Evolutionary conservation across 1,284 basidiomycete genomes (phyloP).

Genomic region (Schizopora paradoxa): DNA sequence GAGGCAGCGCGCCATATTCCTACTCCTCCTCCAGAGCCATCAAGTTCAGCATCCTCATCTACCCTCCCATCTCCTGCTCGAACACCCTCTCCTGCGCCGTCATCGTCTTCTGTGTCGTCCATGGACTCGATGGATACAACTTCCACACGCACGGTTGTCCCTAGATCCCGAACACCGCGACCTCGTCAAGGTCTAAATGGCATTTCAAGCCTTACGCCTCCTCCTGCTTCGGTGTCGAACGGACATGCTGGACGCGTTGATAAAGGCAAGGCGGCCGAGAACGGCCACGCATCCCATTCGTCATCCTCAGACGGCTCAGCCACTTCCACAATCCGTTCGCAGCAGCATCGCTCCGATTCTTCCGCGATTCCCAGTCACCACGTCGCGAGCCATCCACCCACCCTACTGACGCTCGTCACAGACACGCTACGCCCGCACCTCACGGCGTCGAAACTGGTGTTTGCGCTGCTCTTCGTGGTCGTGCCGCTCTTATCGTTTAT

Average conservation of each 20-base stretch:
- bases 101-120: constrained; percentile 46
- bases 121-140: constrained; percentile 44
- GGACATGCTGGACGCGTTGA: too few species aligned
- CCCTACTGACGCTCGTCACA: constrained; percentile 34
- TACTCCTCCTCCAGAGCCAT: constrained; percentile 26
- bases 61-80: constrained; percentile 23
- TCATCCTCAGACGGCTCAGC: constrained; percentile 23
- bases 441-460: constrained; percentile 40
- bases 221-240: not conserved
- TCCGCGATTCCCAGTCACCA: constrained; percentile 5
- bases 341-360: constrained; percentile 14
- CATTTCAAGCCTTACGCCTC: constrained; percentile 11
- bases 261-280: too few species aligned
- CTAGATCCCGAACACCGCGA: constrained; percentile 32
- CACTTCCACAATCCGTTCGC: constrained; percentile 20
- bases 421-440: constrained; percentile 42
- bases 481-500: constrained; percentile 57
- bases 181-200: constrained; percentile 15
- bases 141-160: constrained; percentile 52
- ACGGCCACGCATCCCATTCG: constrained; percentile 24
- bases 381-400: constrained; percentile 23
- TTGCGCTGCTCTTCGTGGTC: constrained; percentile 49
- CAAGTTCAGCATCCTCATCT: constrained; percentile 31
- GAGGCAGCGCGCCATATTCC: constrained; percentile 17
- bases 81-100: constrained; percentile 21